Conservation (phyloP, 352 stramenopile species). For the Globisporangium emineosum region DNA sequence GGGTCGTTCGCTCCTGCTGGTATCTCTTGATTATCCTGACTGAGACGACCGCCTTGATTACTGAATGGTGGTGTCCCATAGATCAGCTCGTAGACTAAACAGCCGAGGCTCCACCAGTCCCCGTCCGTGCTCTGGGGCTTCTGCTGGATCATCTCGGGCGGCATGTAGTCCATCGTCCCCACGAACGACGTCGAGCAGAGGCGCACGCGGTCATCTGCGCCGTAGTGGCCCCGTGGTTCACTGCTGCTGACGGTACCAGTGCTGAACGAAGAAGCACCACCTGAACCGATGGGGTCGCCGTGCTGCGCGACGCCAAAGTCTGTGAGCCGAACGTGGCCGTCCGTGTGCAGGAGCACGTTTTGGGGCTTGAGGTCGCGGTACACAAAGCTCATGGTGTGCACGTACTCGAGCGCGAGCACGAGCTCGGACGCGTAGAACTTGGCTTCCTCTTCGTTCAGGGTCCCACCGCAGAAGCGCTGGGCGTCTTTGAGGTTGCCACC, state of each 20-base stretch:
- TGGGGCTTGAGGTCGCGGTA: conserved; percentile 59
- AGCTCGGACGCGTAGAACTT: conserved; percentile 97
- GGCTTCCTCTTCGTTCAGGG: conserved; percentile 21
- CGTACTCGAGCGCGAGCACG: conserved; percentile 87
- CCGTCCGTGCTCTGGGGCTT: conserved; percentile 32
- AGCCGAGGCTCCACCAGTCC: conserved; percentile 81
- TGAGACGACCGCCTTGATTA: background rate
- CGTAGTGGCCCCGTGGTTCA: conserved; percentile 16
- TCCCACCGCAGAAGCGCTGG: conserved; percentile 18
- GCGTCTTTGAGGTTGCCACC: conserved; percentile 27
- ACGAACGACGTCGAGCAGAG: conserved; percentile 46
- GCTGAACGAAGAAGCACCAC: background rate
- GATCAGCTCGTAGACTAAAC: conserved; percentile 74
- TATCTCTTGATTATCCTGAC: background rate
- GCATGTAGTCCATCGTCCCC: conserved; percentile 50
- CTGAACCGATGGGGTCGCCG: conserved; percentile 6
- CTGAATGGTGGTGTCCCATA: conserved; percentile 60
- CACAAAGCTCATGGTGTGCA: conserved; percentile 39
- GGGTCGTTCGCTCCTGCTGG: conserved; percentile 9
- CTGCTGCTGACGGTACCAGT: background rate
- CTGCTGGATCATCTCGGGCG: conserved; percentile 39
- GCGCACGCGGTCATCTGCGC: conserved; percentile 36
- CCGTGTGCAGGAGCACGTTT: conserved; percentile 24
- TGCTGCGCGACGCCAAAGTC: conserved; percentile 30
- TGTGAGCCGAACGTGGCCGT: conserved; percentile 26